A percentile compares a stretch with the other conserved stretches of the same genome.
Evolutionary conservation across 192 early-diverging fungal species (phyloP).

Genomic region (Bifiguratus adelaidae): DNA sequence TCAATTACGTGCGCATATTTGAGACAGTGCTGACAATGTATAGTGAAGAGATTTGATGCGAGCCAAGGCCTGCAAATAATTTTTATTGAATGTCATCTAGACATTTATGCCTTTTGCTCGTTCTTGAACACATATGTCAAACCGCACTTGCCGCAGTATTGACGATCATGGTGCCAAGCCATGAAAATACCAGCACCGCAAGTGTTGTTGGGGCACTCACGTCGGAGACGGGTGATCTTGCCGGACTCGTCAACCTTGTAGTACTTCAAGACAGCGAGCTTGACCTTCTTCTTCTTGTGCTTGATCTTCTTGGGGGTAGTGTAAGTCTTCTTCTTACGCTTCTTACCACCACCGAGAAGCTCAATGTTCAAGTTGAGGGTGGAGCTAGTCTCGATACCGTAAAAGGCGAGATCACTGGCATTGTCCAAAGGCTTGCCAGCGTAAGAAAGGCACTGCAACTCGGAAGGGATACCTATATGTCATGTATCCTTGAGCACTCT

Average conservation of each 20-base stretch:
- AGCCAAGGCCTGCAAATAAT: too few relatives aligned
- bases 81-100: too few relatives aligned
- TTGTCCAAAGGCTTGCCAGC: conserved; percentile 35
- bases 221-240: conserved; percentile 96
- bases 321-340: conserved; percentile 99
- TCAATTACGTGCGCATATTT: too few relatives aligned
- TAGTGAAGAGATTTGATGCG: too few relatives aligned
- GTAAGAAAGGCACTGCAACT: conserved; percentile 42
- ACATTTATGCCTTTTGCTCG: too few relatives aligned
- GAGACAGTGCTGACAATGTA: too few relatives aligned
- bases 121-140: conserved; percentile 95
- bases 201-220: conserved; percentile 93
- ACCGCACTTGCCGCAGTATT: conserved; percentile 97
- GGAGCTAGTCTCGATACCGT: conserved; percentile 53
- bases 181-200: conserved; percentile 99
- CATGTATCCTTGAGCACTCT: too few relatives aligned
- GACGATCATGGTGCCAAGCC: conserved; percentile 96
- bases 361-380: conserved; percentile 65
- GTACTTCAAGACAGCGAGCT: conserved; percentile 97
- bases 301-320: conserved; percentile 99
- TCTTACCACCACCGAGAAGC: conserved; percentile 86
- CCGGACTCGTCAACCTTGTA: conserved; percentile 98
- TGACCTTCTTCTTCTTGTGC: conserved; percentile 99
- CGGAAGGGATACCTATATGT: conserved; percentile 39
- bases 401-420: conserved; percentile 31